Conservation (phyloP, 805 yeast genomes). For the Teunomyces aglyptinius region DNA sequence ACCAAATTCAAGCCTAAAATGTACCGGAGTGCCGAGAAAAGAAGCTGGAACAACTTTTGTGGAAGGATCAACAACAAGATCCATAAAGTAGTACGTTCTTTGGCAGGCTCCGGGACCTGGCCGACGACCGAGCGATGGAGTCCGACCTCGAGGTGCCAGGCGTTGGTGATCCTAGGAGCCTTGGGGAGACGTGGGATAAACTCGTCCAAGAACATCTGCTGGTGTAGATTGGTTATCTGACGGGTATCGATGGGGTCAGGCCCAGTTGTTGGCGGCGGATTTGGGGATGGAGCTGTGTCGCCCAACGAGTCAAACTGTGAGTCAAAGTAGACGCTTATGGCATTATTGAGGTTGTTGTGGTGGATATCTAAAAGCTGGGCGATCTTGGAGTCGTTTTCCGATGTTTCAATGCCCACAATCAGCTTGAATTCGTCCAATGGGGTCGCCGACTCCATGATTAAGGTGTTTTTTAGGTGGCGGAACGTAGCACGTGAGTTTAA, state of each 20-base stretch:
- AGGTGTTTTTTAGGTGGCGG: conserved; percentile 4
- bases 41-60: conserved; percentile 41
- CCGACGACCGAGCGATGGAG: conserved; percentile 31
- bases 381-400: conserved; percentile 45
- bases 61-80: conserved; percentile 58
- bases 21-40: conserved; percentile 33
- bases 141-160: conserved; percentile 46
- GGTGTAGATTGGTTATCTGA: conserved; percentile 23
- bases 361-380: conserved; percentile 47
- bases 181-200: conserved; percentile 38
- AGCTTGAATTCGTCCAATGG: conserved; percentile 46
- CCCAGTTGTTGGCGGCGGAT: background rate
- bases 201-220: conserved; percentile 22
- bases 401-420: conserved; percentile 49
- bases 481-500: background rate
- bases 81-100: conserved; percentile 26
- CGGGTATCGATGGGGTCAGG: background rate
- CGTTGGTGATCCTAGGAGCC: conserved; percentile 38
- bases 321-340: conserved; percentile 63
- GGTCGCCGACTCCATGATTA: conserved; percentile 6
- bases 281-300: conserved; percentile 6
- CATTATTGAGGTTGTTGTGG: conserved; percentile 61
- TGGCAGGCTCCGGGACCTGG: background rate
- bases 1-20: conserved; percentile 18
- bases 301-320: conserved; percentile 31